phyloP scores from a whole-genome alignment of 495 filamentous ascomycete genomes.

The Tetracladium setigerum region DNA sequence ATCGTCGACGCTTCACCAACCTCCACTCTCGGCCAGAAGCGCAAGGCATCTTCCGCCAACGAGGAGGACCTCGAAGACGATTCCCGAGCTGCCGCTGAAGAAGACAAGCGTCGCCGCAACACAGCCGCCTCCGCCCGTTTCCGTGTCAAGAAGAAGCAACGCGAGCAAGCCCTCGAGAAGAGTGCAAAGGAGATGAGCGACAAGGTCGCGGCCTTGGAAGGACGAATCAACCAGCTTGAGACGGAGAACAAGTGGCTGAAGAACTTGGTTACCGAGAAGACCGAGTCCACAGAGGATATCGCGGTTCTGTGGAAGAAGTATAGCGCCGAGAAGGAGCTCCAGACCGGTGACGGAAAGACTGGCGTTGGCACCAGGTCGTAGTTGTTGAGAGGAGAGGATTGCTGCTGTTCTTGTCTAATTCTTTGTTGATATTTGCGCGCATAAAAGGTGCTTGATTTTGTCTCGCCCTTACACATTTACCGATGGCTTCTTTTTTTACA shows the following conservation, averaged over 20 bases:
- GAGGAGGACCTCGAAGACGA: slow-evolving; percentile 54
- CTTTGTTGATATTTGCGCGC: too few relatives aligned
- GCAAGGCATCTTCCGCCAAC: slow-evolving; percentile 34
- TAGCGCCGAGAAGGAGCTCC: slow-evolving; percentile 4
- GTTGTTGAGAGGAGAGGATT: too few relatives aligned
- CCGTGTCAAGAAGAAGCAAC: slow-evolving; percentile 98
- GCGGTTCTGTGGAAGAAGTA: slow-evolving; percentile 22
- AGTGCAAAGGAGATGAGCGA: slow-evolving; percentile 86
- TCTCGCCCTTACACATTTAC: too few relatives aligned
- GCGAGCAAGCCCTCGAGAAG: slow-evolving; percentile 87
- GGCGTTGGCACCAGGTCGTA: too few relatives aligned
- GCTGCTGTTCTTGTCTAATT: too few relatives aligned
- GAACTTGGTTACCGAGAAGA: slow-evolving; percentile 89
- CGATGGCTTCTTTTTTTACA: too few relatives aligned
- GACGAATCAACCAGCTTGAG: slow-evolving; percentile 76
- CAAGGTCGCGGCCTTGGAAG: slow-evolving; percentile 71
- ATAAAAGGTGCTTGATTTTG: too few relatives aligned
- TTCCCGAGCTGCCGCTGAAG: slow-evolving; percentile 76
- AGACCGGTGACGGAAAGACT: too few relatives aligned
- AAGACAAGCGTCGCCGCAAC: slow-evolving; percentile 95
- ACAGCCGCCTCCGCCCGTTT: slow-evolving; percentile 93
- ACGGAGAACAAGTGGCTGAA: slow-evolving; percentile 97
- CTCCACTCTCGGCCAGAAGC: slow-evolving; percentile 33
- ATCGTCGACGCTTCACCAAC: slow-evolving; percentile 28
- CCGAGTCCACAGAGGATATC: slow-evolving; percentile 48